Conservation (phyloP, 495 filamentous ascomycete species). For the Amorphotheca resinae region DNA sequence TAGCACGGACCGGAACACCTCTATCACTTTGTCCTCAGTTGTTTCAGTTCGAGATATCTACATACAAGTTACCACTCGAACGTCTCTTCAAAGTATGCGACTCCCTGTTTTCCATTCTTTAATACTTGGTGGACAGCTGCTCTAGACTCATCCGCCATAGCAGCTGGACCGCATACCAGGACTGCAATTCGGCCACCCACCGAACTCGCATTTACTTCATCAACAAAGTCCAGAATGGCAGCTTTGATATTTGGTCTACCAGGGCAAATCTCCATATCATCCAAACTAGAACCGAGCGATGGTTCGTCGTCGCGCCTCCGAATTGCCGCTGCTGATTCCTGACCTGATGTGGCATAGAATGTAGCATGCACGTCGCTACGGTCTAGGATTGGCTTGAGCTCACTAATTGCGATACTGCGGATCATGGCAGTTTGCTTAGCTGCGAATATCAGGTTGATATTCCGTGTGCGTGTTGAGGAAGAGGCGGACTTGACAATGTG, state of each 20-base stretch:
- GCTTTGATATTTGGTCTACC: background rate
- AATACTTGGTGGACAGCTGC: conserved; percentile 28
- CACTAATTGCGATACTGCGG: too few relatives aligned
- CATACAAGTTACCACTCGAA: conserved; percentile 31
- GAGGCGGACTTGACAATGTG: too few relatives aligned
- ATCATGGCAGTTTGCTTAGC: too few relatives aligned
- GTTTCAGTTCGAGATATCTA: too few relatives aligned
- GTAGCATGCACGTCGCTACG: background rate
- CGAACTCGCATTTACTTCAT: conserved; percentile 14
- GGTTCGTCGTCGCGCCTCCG: too few relatives aligned
- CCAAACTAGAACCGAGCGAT: conserved; percentile 6
- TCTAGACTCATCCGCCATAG: conserved; percentile 37
- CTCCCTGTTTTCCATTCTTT: conserved; percentile 22
- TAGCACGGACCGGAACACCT: too few relatives aligned
- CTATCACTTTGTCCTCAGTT: too few relatives aligned
- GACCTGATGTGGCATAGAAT: background rate
- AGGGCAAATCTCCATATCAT: background rate
- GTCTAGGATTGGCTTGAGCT: background rate
- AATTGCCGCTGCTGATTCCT: too few relatives aligned
- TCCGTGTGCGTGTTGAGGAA: too few relatives aligned
- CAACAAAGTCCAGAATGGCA: conserved; percentile 19
- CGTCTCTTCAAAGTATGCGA: conserved; percentile 34
- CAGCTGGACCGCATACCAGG: conserved; percentile 36
- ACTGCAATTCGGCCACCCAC: conserved; percentile 23
- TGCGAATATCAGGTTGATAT: too few relatives aligned